Evolutionary conservation across 345 rosid genomes (phyloP), one percentile per base, ranked within the genome.

Genomic region (Euphorbia tirucalli): DNA sequence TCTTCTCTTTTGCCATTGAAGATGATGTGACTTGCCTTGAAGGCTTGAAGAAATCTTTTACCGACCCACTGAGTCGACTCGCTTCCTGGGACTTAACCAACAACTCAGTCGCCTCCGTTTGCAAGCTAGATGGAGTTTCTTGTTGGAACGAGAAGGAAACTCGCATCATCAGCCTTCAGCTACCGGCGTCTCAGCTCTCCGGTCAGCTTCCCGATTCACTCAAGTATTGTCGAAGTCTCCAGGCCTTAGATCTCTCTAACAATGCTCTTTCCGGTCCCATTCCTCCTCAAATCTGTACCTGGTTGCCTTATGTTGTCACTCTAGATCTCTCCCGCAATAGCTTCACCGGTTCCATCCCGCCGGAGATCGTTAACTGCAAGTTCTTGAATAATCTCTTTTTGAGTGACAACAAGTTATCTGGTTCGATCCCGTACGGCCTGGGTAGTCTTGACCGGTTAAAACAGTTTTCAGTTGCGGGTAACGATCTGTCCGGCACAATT

Each of bases 61-160:
- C 44, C 0, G 94, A 87, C 77, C 91, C 97, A 21, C 81, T 84
- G 30, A 73, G 52, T 59, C 75, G 70, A 49, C 78, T 92, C 21
- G 78, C 75, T 68, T 70, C 82, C 19, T 94, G 98, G 97, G 79
- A 56, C 79, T 89, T 94, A 77, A 76, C 35, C 15, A 92, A 85
- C 84, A 55, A 86, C 2, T 74, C 92, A 2, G 76, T 76, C 50
- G 91, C 82, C 21, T 81, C 82, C 66, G 61, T 93, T 18, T 93
- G 98, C 82, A 82, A 66, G 25, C 87, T 91, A 65, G 85, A 75
- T 4, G 96, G 98, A 1, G 96, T 93, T 60, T 52, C 92, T n/a
- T 93, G 96, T 71, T 93, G 98, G 98, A 94, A 94, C 71, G 88
- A 82, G 46, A 83, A 67, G 8, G 96, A 92, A 68, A 89, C 88